Evolutionary conservation across 352 stramenopile species (phyloP), one percentile per base, ranked within the genome.

Genomic region (Plasmopara muralis): DNA sequence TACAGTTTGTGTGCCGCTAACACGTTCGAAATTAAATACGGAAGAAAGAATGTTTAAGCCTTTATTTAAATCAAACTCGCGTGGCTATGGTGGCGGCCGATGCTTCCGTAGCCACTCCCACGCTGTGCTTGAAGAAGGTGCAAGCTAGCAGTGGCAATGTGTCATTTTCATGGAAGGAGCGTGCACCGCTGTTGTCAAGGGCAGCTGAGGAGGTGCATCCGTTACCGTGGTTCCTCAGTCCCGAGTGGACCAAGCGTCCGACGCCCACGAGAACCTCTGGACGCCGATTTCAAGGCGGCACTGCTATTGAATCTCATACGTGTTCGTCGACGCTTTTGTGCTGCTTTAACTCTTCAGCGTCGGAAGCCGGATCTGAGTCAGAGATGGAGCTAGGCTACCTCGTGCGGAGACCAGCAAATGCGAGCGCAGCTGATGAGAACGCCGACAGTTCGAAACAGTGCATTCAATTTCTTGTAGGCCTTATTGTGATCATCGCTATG

Each of bases 141-240:
- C 6, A 40, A 25, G 57, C 57, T 38, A 56, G 41, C 33, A 53
- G 33, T 0, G 51, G 49, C 20, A 64, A 64, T 18, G 55, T 68
- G 42, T 41, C n/a, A 31, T 70, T 49, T 12, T 37, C 57, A n/a
- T 56, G 60, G 20, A 76, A 44, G n/a, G 72, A 83, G 57, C 57
- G 52, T 41, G 62, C 68, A 44, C 63, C 69, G 44, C 58, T 85
- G 18, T 55, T 87, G 31, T 29, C 63, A 50, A 80, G 72, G 54
- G 58, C 66, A 1, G 66, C 77, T 45, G 75, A 91, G 48, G 80
- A 87, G 43, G 55, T 89, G 15, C 64, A 89, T 43, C 80, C 80
- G 28, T 61, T 91, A 55, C 80, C 80, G 49, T 91, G 80, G 80
- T 91, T 89, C 63, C 72, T 70, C 38, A 87, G 75, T 34, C 80